Base-by-base conservation (phyloP, 495 filamentous ascomycete genomes). In the Penicillium flavigenum region DNA sequence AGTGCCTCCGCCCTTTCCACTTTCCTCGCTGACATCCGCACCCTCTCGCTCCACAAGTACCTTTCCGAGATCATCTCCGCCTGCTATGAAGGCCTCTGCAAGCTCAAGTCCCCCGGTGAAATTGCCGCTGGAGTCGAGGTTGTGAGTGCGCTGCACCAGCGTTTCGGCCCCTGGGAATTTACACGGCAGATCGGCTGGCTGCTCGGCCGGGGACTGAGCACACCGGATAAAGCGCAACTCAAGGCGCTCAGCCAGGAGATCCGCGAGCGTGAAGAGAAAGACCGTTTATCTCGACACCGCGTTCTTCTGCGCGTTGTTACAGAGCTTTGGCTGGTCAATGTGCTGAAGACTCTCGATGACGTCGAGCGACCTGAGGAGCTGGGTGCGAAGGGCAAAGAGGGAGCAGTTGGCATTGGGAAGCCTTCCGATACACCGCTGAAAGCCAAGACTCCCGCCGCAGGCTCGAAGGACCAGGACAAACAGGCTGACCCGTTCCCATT, bases 1-100 rank as follows among this genome's bases (percentile, higher is more conserved):
- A 91, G 84, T 56, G 77, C 89, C 47, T 81, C 90, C 48, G 87
- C 88, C 44, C 81, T 90, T 41, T 78, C 83, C 51, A 91, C 91
- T 55, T 95, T 98, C 72, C 72, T 97, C 41, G 86, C 95, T 68
- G 94, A 99, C 65, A 90, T 96, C 62, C 88, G 89, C 57, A 91
- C 92, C 45, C 81, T 97, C 8, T 97, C 93, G 53, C 83, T 99
- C 31, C 90, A 94, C 79, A 97, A 96, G 67, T 99, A 99, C 65
- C 85, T 99, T 4, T 96, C 94, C 41, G 94, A 99, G 75, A 91
- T 98, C 57, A 92, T 96, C 63, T 94, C 93, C n/a, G 94, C 94
- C 43, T 96, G 92, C 77, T 96, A 94, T 58, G 94, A 99, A 72
- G 94, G 94, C 24, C 80, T 99, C 1, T 92, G 87, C 76, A 94